Evolutionary conservation across 768 basidiomycete species (phyloP).

Genomic region (Paxillus involutus): DNA sequence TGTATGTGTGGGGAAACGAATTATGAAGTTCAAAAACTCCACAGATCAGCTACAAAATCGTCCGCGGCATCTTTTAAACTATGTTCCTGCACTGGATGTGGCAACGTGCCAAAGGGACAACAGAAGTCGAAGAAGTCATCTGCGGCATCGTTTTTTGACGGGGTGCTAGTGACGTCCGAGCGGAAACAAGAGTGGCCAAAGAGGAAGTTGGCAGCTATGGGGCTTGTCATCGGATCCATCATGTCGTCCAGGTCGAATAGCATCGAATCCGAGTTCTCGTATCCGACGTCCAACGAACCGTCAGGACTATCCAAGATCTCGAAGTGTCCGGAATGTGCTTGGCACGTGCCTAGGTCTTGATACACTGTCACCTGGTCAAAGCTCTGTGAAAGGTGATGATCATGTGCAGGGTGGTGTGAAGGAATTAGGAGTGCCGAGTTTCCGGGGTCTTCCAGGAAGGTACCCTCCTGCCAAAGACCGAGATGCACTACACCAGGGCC

Average conservation of each 20-base stretch:
- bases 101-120: not conserved
- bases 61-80: not conserved
- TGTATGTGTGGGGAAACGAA: too few relatives aligned
- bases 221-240: not conserved
- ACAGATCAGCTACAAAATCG: slow-evolving; percentile 9
- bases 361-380: slow-evolving; percentile 16
- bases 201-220: not conserved
- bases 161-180: not conserved
- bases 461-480: slow-evolving; percentile 13
- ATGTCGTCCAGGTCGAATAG: slow-evolving; percentile 15
- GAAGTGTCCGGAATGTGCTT: slow-evolving; percentile 9
- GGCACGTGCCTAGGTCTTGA: slow-evolving; percentile 1
- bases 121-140: not conserved
- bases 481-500: slow-evolving; percentile 7
- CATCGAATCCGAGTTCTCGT: slow-evolving; percentile 16
- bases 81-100: not conserved
- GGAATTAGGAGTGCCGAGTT: slow-evolving; percentile 2
- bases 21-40: slow-evolving; percentile 5
- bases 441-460: slow-evolving; percentile 18
- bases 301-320: slow-evolving; percentile 9
- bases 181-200: not conserved
- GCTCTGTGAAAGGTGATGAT: slow-evolving; percentile 5
- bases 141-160: not conserved
- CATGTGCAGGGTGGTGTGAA: slow-evolving; percentile 13
- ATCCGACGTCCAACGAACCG: not conserved